Evolutionary conservation across 2,329 filamentous ascomycete genomes (phyloP), one percentile per base, ranked within the genome.

Genomic region (Cercospora sesami): DNA sequence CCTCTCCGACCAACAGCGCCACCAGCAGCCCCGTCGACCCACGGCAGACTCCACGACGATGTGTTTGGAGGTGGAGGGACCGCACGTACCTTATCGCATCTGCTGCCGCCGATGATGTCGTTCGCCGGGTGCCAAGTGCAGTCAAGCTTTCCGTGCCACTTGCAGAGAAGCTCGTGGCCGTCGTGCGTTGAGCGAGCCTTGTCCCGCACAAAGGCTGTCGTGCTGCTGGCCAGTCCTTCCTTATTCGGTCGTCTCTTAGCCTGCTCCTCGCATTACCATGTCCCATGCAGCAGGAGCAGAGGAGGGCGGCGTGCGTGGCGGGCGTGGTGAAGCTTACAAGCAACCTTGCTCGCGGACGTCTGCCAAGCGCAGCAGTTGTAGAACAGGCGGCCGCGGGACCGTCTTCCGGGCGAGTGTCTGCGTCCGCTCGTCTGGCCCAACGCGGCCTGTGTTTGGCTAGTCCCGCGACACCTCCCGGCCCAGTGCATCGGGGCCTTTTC

Each of bases 121-220:
- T 42, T 30, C 28, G 48, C 18, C 48, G 18, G 14, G 18, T 64
- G 62, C 62, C 62, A 64, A 64, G 62, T 58, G 26, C 31, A 58
- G 48, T 64, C 62, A 64, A 64, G 62, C 62, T 64, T 64, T 64
- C 31, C 31, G 62, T 30, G 31, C 28, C 42, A 31, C 48, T 14
- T 23, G 18, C 33, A 39, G 42, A 55, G 60, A 53, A 53, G 18
- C 48, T 21, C 48, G 48, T 53, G 48, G 18, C 48, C 23, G 36
- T 39, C 36, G 36, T 39, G 36, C 36, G 6, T 39, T 8, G 36
- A 16, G n/a, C 16, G 36, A 39, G 36, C 36, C 36, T n/a, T 39
- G 0, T 39, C 5, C 36, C 4, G 45, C 45, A 51, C 45, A 14
- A 51, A 51, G 45, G 18, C 21, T 5, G 45, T 14, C 9, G 45